phyloP scores from a whole-genome alignment of 345 rosid genomes.

The Xanthoceras sorbifolium region DNA sequence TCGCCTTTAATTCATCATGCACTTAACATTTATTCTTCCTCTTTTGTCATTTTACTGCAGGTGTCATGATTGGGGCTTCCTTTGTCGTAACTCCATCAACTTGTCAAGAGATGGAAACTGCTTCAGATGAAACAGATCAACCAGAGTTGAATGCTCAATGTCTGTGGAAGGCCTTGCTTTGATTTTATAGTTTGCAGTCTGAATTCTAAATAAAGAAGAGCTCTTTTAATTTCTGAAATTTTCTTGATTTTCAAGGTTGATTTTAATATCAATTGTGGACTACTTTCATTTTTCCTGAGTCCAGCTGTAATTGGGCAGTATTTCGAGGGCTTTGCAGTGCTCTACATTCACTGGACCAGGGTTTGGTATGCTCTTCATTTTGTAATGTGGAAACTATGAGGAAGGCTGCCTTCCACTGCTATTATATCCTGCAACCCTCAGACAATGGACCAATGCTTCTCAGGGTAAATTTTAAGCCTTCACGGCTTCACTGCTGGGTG shows the following conservation, averaged over 20 bases:
- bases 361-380: conserved; percentile 69
- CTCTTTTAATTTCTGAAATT: conserved; percentile 7
- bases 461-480: conserved; percentile 52
- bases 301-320: conserved; percentile 44
- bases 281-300: conserved; percentile 19
- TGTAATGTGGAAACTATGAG: conserved; percentile 66
- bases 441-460: conserved; percentile 88
- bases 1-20: background rate
- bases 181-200: conserved; percentile 7
- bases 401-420: conserved; percentile 59
- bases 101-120: conserved; percentile 57
- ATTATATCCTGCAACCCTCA: conserved; percentile 87
- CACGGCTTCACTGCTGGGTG: conserved; percentile 2
- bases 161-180: conserved; percentile 35
- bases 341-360: conserved; percentile 77
- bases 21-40: conserved; percentile 5
- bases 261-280: background rate
- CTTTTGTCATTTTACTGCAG: conserved; percentile 36
- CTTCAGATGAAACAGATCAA: conserved; percentile 60
- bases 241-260: conserved; percentile 17
- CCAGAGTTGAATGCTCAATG: conserved; percentile 71
- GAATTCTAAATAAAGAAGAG: conserved; percentile 10
- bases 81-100: conserved; percentile 68
- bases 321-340: conserved; percentile 75
- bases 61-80: conserved; percentile 66